Base-by-base conservation (phyloP, 2,329 filamentous ascomycete species). In the Apiospora saccharicola region DNA sequence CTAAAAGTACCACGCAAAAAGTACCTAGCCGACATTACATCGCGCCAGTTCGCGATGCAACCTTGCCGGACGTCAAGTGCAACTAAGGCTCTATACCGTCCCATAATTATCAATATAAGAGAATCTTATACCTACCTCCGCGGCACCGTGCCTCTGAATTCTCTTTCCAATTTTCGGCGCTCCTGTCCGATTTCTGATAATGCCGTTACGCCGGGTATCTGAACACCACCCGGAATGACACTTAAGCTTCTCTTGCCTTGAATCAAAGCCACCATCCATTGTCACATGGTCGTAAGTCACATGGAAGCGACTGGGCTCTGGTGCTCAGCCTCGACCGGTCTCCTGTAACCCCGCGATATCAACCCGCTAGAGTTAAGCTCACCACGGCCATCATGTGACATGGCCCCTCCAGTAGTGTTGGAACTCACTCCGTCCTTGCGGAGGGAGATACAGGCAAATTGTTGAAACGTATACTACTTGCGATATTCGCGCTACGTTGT, bases 11-110 rank as follows among this genome's bases (percentile, higher is more conserved):
- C 26, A 4, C 26, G 26, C 26, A 30, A 30, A 30, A 30, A 41
- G 30, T 61, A 22, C 53, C 30, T n/a, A 24, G 57, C 34, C 57
- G 34, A 41, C 57, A 64, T 41, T 64, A 64, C 57, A 64, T 64
- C 57, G 57, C 57, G 57, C 34, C 57, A 64, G 5, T 41, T 64
- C 22, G 34, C 57, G 22, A 64, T 64, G 57, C 57, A 64, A 64
- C 57, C 57, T 64, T 22, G 22, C 57, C 22, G 57, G 34, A n/a
- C 34, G 19, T 41, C 57, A 41, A 64, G 41, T 64, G 57, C 57
- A 41, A 64, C 57, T 34, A 12, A 22, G 19, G 34, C 22, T 10
- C 30, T 64, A 41, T 64, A 64, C 3, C n/a, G 8, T 64, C 34
- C 57, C 34, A 41, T 64, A n/a, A 14, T 64, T 24, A 64, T n/a